These are phyloP conservation scores for Trichothecium sympodiale DNA, from an alignment of 2,329 filamentous ascomycete species.

Conservation along the genomic window DNA sequence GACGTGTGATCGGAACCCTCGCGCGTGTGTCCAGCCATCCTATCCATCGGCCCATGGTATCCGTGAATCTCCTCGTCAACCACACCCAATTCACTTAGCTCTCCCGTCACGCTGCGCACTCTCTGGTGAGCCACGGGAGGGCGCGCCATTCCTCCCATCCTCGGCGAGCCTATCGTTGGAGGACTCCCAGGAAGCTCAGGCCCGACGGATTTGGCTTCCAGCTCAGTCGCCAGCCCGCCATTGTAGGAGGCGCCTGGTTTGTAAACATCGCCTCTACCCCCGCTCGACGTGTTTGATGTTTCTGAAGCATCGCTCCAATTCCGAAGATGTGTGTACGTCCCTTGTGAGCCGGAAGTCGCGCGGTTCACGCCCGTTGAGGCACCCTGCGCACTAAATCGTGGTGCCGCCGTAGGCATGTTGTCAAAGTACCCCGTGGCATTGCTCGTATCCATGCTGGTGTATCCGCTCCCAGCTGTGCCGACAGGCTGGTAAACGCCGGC, in stretches of 20 bases:
- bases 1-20: background rate
- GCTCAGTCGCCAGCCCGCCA: constrained; percentile 21
- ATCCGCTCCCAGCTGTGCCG: constrained; percentile 13
- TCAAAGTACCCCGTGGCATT: constrained; percentile 19
- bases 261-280: constrained; percentile 11
- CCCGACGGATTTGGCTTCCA: constrained; percentile 22
- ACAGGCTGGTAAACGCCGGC: constrained; percentile 13
- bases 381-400: constrained; percentile 12
- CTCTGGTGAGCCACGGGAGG: constrained; percentile 16
- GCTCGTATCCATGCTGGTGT: constrained; percentile 17
- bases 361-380: constrained; percentile 9
- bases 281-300: no score
- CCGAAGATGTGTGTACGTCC: constrained; percentile 24
- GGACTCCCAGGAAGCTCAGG: constrained; percentile 23
- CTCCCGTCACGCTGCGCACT: constrained; percentile 11
- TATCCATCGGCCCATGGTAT: constrained; percentile 30
- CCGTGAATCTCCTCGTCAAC: constrained; percentile 38
- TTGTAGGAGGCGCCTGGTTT: constrained; percentile 2
- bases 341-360: constrained; percentile 26
- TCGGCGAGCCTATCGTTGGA: constrained; percentile 8
- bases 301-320: constrained; percentile 34
- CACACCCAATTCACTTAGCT: constrained; percentile 9
- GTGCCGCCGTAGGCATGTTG: constrained; percentile 6
- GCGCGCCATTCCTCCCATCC: constrained; percentile 9
- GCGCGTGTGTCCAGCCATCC: constrained; percentile 30